These are phyloP conservation scores for Penicillium flavigenum DNA, from an alignment of 495 filamentous ascomycete genomes.

Conservation along the genomic window DNA sequence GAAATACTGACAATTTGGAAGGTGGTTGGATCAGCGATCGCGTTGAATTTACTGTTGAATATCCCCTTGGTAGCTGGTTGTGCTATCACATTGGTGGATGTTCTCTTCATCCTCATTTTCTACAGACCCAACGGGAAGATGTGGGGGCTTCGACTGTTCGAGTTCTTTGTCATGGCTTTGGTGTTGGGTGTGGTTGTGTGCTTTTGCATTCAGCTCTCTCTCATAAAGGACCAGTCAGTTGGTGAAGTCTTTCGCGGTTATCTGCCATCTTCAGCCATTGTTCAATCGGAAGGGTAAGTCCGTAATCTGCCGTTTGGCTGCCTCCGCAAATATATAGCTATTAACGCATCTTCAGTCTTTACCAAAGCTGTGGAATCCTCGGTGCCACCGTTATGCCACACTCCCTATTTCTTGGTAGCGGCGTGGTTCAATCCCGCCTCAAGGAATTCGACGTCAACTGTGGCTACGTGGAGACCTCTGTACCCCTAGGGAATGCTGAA, in stretches of 20 bases:
- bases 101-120: conserved; percentile 81
- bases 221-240: conserved; percentile 66
- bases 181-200: conserved; percentile 86
- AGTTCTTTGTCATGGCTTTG: conserved; percentile 74
- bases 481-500: conserved; percentile 37
- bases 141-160: conserved; percentile 71
- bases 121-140: conserved; percentile 76
- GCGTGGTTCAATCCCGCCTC: conserved; percentile 80
- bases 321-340: conserved; percentile 2
- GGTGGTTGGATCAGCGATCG: conserved; percentile 90
- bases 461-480: conserved; percentile 53
- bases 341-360: conserved; percentile 54
- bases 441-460: conserved; percentile 68
- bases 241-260: conserved; percentile 84
- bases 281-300: conserved; percentile 62
- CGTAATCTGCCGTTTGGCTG: neutral
- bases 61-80: conserved; percentile 85
- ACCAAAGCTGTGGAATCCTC: conserved; percentile 88
- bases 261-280: conserved; percentile 71
- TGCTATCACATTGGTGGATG: conserved; percentile 80
- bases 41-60: conserved; percentile 77
- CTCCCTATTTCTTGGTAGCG: conserved; percentile 84
- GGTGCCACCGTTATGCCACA: conserved; percentile 96
- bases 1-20: conserved; percentile 28
- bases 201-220: conserved; percentile 84